Conservation (phyloP, 805 yeast genomes). For the Metschnikowia gelsemii region DNA sequence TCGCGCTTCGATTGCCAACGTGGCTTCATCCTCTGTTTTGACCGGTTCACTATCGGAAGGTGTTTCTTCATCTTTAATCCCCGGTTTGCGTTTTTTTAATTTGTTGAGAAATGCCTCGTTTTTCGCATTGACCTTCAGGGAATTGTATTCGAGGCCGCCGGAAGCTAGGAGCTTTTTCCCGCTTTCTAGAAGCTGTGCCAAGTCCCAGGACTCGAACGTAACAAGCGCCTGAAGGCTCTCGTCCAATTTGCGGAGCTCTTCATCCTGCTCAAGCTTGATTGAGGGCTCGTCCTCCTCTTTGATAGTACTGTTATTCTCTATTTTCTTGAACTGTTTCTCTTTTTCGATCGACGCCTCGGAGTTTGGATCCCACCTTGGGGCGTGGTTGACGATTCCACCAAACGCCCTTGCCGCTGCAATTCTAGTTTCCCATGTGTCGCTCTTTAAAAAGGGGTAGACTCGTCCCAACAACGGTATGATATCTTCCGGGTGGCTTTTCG, state of each 20-base stretch:
- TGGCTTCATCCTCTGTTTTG: slow-evolving; percentile 6
- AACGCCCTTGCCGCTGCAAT: slow-evolving; percentile 92
- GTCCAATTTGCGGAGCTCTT: slow-evolving; percentile 39
- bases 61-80: slow-evolving; percentile 26
- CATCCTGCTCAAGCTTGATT: slow-evolving; percentile 42
- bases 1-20: slow-evolving; percentile 3
- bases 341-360: slow-evolving; percentile 30
- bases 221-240: slow-evolving; percentile 45
- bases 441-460: slow-evolving; percentile 83
- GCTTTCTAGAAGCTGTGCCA: slow-evolving; percentile 48
- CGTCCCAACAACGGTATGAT: slow-evolving; percentile 77
- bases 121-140: slow-evolving; percentile 34
- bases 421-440: slow-evolving; percentile 93
- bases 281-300: slow-evolving; percentile 28
- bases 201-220: slow-evolving; percentile 50
- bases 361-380: slow-evolving; percentile 84
- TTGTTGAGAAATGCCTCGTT: slow-evolving; percentile 46
- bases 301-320: slow-evolving; percentile 23
- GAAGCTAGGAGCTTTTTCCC: slow-evolving; percentile 62
- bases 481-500: slow-evolving; percentile 93
- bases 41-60: slow-evolving; percentile 1
- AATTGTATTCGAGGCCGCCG: slow-evolving; percentile 47
- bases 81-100: slow-evolving; percentile 50
- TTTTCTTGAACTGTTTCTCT: slow-evolving; percentile 20
- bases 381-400: slow-evolving; percentile 85